Evolutionary conservation across 2,329 filamentous ascomycete species (phyloP), one percentile per base, ranked within the genome.

Genomic region (Neonectria faginata): DNA sequence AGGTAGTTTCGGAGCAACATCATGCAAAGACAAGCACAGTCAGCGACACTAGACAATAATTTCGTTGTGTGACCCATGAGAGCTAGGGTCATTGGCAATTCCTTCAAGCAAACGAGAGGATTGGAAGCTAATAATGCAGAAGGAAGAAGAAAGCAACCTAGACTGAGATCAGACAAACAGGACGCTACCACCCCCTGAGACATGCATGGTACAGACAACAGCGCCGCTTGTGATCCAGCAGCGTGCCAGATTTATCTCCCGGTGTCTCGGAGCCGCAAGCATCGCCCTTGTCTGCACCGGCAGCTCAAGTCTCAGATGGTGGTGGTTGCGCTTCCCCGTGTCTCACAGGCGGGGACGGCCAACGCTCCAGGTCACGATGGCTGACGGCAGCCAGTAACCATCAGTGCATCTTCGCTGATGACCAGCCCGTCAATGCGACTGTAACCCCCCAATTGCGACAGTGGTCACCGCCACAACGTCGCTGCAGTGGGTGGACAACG

Each of bases 291-390:
- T 14, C 33, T 16, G 12, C 33, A 36, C 33, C 31, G 12, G 33
- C 2, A 25, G 25, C 25, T 25, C 16, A 39, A 12, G 36, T 39
- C 36, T 39, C 14, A 39, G 36, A 16, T 3, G 36, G 36, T 16
- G 36, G 36, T n/a, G 14, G 14, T 39, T 39, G 36, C 36, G 14
- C 36, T n/a, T n/a, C 36, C 14, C 14, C 5, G 56, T 60, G 61
- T 56, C 50, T 55, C 61, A 36, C 22, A 16, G 16, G 11, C 51
- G 14, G 36, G 50, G 5, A 25, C 25, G 51, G 51, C 56, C 44
- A 60, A 56, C 52, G 61, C 50, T 20, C 60, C 33, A 29, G 33
- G 44, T 29, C 31, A 58, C 25, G 44, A 27, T 33, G 25, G 10
- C 10, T 14, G n/a, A n/a, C 2, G n/a, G n/a, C n/a, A 6, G n/a